Base-by-base conservation (phyloP, 208 protist genomes). In the Sergeia podlipaevii region DNA sequence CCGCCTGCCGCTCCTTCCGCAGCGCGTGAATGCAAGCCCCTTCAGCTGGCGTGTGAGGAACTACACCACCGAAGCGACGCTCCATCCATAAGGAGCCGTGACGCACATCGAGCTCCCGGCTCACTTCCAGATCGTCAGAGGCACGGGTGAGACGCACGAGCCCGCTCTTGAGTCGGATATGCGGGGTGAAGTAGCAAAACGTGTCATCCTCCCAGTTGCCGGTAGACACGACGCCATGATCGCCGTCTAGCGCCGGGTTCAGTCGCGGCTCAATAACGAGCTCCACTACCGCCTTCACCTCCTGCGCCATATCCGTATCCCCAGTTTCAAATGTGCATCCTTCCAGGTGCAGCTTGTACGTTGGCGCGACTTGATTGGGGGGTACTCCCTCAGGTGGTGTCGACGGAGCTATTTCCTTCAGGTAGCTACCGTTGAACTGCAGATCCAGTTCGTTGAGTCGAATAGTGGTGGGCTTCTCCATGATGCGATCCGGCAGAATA, bases 131-230 rank as follows among this genome's bases (percentile, higher is more conserved):
- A 42, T 65, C 58, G 54, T 80, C 76, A 2, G 80, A 75, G 21
- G 72, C 73, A 28, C 70, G 63, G 5, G 62, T 70, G 20, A 88
- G 45, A 33, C 65, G 60, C 7, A 84, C 30, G 11, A 58, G 65
- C 8, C 72, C 76, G 10, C 49, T 44, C 17, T 61, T 29, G 2
- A 80, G 59, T 24, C 49, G 60, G 24, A 60, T 60, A 65, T 78
- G 72, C 26, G 76, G 76, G 18, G 77, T 43, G 37, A 57, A 58
- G 59, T 79, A 80, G 30, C 44, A 46, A 46, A 79, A 84, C 46
- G 71, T 41, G 34, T 88, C 76, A 34, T 78, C 65, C 55, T 75
- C 69, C 65, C 62, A 81, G 46, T 65, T 56, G 27, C 67, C 73
- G 32, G 46, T 67, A 27, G 45, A 53, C n/a, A 84, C 33, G 26